phyloP scores from a whole-genome alignment of 768 basidiomycete genomes.

The Cystobasidium tubakii region DNA sequence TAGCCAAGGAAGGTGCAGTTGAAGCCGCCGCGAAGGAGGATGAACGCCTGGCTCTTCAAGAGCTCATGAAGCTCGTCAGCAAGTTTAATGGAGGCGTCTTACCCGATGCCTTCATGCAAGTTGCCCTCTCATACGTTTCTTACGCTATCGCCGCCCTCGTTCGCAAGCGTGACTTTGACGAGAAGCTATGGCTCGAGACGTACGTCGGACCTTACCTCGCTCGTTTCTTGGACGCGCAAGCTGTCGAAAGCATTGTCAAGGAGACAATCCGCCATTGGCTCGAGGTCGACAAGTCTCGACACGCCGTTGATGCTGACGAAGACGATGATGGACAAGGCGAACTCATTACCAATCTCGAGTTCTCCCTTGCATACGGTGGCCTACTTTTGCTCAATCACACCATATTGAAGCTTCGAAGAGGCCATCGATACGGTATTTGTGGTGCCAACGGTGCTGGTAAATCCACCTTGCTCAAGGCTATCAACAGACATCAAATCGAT shows the following conservation, averaged over 20 bases:
- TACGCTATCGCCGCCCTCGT: constrained; percentile 72
- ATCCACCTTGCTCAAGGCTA: constrained; percentile 89
- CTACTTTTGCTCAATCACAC: constrained; percentile 91
- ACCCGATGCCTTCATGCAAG: constrained; percentile 55
- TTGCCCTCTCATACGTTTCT: constrained; percentile 65
- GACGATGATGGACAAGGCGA: constrained; percentile 68
- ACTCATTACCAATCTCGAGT: constrained; percentile 81
- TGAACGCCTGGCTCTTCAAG: constrained; percentile 38
- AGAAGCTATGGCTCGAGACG: constrained; percentile 52
- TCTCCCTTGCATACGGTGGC: constrained; percentile 92
- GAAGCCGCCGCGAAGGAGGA: constrained; percentile 41
- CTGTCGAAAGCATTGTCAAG: constrained; percentile 55
- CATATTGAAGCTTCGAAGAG: constrained; percentile 76
- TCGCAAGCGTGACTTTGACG: constrained; percentile 50
- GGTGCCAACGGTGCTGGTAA: constrained; percentile 96
- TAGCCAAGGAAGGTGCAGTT: constrained; percentile 47
- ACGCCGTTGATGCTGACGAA: constrained; percentile 50
- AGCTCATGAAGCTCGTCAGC: constrained; percentile 38
- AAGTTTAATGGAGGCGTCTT: constrained; percentile 39
- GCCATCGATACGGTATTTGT: constrained; percentile 80
- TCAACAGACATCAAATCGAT: constrained; percentile 85
- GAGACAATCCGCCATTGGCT: constrained; percentile 66
- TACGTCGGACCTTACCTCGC: constrained; percentile 67
- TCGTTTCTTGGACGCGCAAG: constrained; percentile 58
- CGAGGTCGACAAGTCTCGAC: constrained; percentile 60